These are phyloP conservation scores for Eutrema japonicum DNA, from an alignment of 345 rosid genomes.

Conservation along the genomic window DNA sequence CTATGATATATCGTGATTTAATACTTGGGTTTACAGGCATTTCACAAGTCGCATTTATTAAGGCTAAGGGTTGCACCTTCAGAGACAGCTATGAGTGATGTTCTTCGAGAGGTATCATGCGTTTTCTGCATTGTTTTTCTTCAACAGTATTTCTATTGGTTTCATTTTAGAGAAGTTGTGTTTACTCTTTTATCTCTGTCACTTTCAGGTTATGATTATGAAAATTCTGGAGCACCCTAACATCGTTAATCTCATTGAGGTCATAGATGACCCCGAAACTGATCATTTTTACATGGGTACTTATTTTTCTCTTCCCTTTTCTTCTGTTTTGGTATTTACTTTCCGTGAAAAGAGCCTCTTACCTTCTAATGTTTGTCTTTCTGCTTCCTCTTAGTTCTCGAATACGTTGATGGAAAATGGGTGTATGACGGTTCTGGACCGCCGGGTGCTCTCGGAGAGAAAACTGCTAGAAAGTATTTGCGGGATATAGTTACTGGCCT, in stretches of 20 bases:
- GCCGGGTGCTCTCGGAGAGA: slow-evolving; percentile 70
- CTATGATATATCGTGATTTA: slow-evolving; percentile 12
- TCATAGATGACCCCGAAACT: slow-evolving; percentile 92
- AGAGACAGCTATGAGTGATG: slow-evolving; percentile 99
- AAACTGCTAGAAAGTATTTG: slow-evolving; percentile 81
- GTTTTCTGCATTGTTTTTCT: not conserved
- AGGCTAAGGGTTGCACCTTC: slow-evolving; percentile 95
- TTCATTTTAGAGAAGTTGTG: slow-evolving; percentile 2
- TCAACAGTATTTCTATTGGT: not conserved
- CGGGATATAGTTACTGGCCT: slow-evolving; percentile 87
- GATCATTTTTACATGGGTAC: slow-evolving; percentile 99
- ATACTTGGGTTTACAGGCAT: slow-evolving; percentile 62
- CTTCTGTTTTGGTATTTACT: slow-evolving; percentile 20
- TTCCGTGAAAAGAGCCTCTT: not conserved
- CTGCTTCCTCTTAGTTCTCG: slow-evolving; percentile 68
- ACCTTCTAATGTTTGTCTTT: not conserved
- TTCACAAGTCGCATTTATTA: slow-evolving; percentile 87
- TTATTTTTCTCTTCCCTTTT: slow-evolving; percentile 32
- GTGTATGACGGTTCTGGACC: slow-evolving; percentile 65
- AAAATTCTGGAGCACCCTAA: slow-evolving; percentile 94
- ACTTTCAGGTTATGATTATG: slow-evolving; percentile 84
- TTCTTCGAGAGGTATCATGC: slow-evolving; percentile 82
- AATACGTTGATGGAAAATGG: slow-evolving; percentile 92
- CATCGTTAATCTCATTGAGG: slow-evolving; percentile 94
- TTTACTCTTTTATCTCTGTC: slow-evolving; percentile 19